Conservation (phyloP, 257 asterid species). For the Leptodermis oblonga region DNA sequence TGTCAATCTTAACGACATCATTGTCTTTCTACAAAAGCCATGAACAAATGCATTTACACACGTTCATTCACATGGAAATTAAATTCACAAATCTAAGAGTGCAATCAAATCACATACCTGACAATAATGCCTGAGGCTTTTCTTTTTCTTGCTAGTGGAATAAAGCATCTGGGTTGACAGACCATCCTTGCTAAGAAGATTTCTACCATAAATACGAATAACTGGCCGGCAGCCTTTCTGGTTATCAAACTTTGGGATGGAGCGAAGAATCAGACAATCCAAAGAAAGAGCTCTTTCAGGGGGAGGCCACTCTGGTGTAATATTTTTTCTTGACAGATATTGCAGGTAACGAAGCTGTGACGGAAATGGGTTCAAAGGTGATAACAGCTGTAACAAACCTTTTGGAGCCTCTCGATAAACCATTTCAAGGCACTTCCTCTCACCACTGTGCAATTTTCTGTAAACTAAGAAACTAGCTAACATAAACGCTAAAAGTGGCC, state of each 20-base stretch:
- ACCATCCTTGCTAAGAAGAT: conserved; percentile 92
- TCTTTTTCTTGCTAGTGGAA: conserved; percentile 82
- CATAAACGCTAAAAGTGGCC: conserved; percentile 83
- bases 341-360: conserved; percentile 96
- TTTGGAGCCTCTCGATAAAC: conserved; percentile 90
- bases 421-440: conserved; percentile 81
- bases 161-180: conserved; percentile 88
- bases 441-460: conserved; percentile 79
- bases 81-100: not conserved
- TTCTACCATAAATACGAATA: conserved; percentile 82
- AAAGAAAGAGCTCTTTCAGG: conserved; percentile 90
- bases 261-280: conserved; percentile 87
- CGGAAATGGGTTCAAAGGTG: conserved; percentile 90
- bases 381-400: conserved; percentile 82
- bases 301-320: conserved; percentile 95
- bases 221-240: conserved; percentile 95
- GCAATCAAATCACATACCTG: conserved; percentile 45
- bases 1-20: conserved; percentile 94
- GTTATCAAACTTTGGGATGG: conserved; percentile 81
- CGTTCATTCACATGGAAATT: conserved; percentile 3
- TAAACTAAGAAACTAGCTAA: conserved; percentile 83
- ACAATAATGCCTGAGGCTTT: conserved; percentile 75
- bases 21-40: conserved; percentile 71
- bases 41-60: not conserved
- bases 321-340: conserved; percentile 81